phyloP scores from a whole-genome alignment of 2,329 filamentous ascomycete genomes.

The Paecilomyces sp. region DNA sequence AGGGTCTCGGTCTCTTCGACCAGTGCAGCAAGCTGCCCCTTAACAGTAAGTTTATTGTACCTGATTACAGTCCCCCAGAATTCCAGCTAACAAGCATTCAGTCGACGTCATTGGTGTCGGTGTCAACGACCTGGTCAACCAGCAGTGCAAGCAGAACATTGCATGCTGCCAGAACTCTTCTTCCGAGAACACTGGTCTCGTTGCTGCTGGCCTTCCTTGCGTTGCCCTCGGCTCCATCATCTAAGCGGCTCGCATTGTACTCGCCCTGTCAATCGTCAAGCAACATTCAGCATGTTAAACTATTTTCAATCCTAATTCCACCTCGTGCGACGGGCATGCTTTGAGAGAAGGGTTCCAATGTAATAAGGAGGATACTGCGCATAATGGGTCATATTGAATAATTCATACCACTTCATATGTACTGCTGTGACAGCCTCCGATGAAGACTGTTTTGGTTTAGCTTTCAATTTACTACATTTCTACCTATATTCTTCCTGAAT shows the following conservation, averaged over 20 bases:
- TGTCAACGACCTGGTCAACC: slow-evolving; percentile 27
- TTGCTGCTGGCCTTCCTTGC: slow-evolving; percentile 31
- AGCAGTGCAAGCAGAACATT: slow-evolving; percentile 35
- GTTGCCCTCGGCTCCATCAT: slow-evolving; percentile 31
- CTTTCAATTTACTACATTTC: background rate
- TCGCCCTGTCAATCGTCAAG: background rate
- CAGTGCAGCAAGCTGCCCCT: slow-evolving; percentile 35
- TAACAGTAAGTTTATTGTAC: slow-evolving; percentile 16
- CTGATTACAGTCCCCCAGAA: background rate
- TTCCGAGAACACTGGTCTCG: slow-evolving; percentile 22
- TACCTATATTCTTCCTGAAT: background rate
- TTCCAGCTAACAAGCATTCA: slow-evolving; percentile 7
- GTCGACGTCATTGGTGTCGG: slow-evolving; percentile 19
- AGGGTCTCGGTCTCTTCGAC: slow-evolving; percentile 32
- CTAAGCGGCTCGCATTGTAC: slow-evolving; percentile 18
- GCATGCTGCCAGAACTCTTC: slow-evolving; percentile 32
- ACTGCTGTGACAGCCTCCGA: slow-evolving; percentile 21
- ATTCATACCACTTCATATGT: slow-evolving; percentile 22
- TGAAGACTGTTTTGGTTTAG: slow-evolving; percentile 20
- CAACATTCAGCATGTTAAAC: background rate
- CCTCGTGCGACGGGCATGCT: background rate
- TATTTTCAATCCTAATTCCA: background rate
- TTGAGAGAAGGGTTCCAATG: background rate
- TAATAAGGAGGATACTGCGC: background rate
- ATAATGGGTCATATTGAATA: slow-evolving; percentile 10